Percentiles rank a stretch among this genome's conserved stretches.
phyloP scores from a whole-genome alignment of 805 yeast species.

The Pichia exigua region DNA sequence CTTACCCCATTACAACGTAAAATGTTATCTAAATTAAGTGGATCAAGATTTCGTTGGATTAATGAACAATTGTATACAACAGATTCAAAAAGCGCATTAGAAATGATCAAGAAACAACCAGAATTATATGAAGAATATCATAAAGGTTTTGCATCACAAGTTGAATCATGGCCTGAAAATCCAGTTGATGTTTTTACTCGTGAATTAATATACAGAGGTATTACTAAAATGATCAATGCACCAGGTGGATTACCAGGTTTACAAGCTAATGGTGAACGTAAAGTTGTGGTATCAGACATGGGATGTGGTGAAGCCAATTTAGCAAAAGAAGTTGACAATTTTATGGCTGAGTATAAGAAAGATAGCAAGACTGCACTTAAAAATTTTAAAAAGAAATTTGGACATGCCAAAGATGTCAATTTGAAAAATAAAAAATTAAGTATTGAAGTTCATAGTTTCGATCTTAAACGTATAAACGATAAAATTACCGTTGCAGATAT shows the following conservation, averaged over 20 bases:
- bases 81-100: conserved; percentile 67
- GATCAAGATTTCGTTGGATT: conserved; percentile 96
- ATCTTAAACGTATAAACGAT: conserved; percentile 80
- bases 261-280: conserved; percentile 32
- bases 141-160: conserved; percentile 91
- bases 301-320: conserved; percentile 98
- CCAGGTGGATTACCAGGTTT: conserved; percentile 93
- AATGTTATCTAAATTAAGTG: conserved; percentile 90
- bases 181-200: conserved; percentile 89
- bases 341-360: conserved; percentile 27
- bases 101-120: conserved; percentile 72
- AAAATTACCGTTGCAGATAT: conserved; percentile 96
- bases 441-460: conserved; percentile 78
- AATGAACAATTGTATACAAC: conserved; percentile 94
- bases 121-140: conserved; percentile 89
- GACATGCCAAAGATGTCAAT: conserved; percentile 14
- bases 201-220: conserved; percentile 52
- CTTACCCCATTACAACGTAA: conserved; percentile 87
- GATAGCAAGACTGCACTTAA: conserved; percentile 29
- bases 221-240: conserved; percentile 66
- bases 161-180: conserved; percentile 96
- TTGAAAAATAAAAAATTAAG: conserved; percentile 27
- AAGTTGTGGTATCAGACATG: conserved; percentile 90
- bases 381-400: conserved; percentile 21
- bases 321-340: conserved; percentile 54